phyloP scores from a whole-genome alignment of 2,329 filamentous ascomycete species.

The Aspergillus brunneoviolaceus region DNA sequence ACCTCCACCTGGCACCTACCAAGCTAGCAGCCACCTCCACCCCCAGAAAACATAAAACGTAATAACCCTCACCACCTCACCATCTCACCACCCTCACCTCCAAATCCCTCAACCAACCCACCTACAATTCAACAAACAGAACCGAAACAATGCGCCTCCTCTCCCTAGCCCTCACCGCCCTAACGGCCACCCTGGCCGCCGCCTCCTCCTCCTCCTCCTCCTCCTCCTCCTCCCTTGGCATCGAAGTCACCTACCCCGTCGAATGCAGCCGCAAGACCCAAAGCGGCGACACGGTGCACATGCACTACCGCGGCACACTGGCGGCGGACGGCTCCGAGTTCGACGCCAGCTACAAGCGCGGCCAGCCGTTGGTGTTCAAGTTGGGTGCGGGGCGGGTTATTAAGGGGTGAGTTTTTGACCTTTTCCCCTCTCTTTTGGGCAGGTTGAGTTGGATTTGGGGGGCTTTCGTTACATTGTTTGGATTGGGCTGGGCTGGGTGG shows the following conservation, averaged over 20 bases:
- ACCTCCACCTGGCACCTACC: no score
- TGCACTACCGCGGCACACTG: constrained; percentile 87
- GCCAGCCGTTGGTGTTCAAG: constrained; percentile 72
- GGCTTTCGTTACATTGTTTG: no score
- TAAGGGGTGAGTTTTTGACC: constrained; percentile 63
- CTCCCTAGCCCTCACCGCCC: constrained; percentile 42
- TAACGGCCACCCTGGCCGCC: constrained; percentile 43
- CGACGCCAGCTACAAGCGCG: constrained; percentile 78
- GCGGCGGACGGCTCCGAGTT: constrained; percentile 73
- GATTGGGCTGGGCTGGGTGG: not conserved
- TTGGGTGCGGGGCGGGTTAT: constrained; percentile 84
- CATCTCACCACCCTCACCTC: no score
- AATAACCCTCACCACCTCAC: no score
- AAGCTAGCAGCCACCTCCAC: no score
- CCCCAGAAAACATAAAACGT: no score
- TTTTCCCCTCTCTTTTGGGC: not conserved
- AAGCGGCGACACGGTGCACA: constrained; percentile 74
- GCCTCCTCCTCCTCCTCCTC: constrained; percentile 27
- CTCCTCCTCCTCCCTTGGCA: constrained; percentile 57
- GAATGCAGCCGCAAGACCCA: constrained; percentile 76
- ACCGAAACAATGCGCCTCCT: constrained; percentile 44
- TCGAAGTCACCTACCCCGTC: constrained; percentile 71
- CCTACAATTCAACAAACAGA: no score
- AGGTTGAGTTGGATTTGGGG: no score
- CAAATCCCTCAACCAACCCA: no score